Evolutionary conservation across 495 filamentous ascomycete species (phyloP), one percentile per base, ranked within the genome.

Genomic region (Aspergillus sparsus): DNA sequence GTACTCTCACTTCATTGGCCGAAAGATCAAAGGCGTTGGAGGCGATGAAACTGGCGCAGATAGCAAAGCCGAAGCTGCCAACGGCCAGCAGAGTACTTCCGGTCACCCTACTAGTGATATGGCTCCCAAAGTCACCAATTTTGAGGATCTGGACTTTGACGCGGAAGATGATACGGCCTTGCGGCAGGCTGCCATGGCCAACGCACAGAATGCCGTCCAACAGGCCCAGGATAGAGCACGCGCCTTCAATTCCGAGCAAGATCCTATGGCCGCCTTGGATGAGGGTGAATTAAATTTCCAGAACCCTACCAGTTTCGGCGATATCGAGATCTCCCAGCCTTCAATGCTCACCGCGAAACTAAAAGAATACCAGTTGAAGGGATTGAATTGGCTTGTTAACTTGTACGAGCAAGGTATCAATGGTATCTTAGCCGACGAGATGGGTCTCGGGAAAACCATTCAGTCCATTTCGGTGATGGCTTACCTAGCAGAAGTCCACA

Each of bases 391-490:
- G 94, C 87, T 98, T 21, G 95, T 95, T 76, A 97, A 98, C 72
- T 79, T 98, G 57, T 98, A 98, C 77, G 94, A 98, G 71, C 94
- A 98, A 72, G 94, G 94, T 72, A 98, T 98, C 87, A 98, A 98
- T 78, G 95, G 94, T 71, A 98, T 98, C 59, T 79, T 98, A 58
- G 94, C 94, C 64, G 94, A 98, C 67, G 94, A 98, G 78, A 98
- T 98, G 94, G 94, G 94, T 85, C 89, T 98, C 33, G 94, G 94
- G 65, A 98, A 98, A 75, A 98, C 94, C 15, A 92, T 98, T 18
- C 94, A 98, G 78, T 97, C 92, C 6, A 98, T 98, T 59, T 98
- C 94, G 3, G 95, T 98, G 61, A 98, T 98, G 95, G 93, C 92
- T 12, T 98, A 98, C 71, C 88, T 98, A 16, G 94, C 94, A 9